Base-by-base conservation (phyloP, 75 land plant species). In the Picea sitchensis region DNA sequence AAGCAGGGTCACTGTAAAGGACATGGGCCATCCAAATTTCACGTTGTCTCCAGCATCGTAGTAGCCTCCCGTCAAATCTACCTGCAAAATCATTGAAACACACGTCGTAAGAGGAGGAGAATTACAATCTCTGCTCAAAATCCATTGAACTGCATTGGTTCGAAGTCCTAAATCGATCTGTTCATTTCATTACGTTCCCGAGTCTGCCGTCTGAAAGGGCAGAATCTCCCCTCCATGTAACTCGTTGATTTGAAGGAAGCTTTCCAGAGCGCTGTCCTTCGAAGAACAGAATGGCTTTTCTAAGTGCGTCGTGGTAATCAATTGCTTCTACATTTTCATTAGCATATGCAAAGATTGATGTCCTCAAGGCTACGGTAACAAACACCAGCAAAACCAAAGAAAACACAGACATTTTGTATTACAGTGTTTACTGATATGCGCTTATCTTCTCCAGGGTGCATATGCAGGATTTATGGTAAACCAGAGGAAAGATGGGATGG, bases 1-100 rank as follows among this genome's bases (percentile, higher is more conserved):
- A 34, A 86, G 68, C 65, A 86, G n/a, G 44, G 61, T 86, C 3
- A 65, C 62, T 26, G 82, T 86, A 79, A 86, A 86, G 17, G 87
- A 81, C 87, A 84, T 84, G 34, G 87, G 87, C 63, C 76, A 80
- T 32, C 75, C 86, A 62, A 84, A 86, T 61, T 86, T 86, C 14
- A 84, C 87, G 32, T 86, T 86, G 82, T 86, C 85, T 65, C 87
- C 87, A 12, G 87, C 87, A 65, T 86, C 87, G 54, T 86, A 86
- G 76, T 86, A 86, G n/a, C 87, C 87, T 6, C 87, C 87, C 0
- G 31, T 59, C 58, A 86, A 69, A 56, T 86, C 76, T 12, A 86
- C 87, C 86, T 85, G 79, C 59, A 65, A 88, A 91, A 58, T 86
- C 26, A 73, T 83, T 83, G 47, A 86, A 88, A 14, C 80, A 82